Conservation (phyloP, 2,329 filamentous ascomycete genomes). For the Didymellaceae sp. region DNA sequence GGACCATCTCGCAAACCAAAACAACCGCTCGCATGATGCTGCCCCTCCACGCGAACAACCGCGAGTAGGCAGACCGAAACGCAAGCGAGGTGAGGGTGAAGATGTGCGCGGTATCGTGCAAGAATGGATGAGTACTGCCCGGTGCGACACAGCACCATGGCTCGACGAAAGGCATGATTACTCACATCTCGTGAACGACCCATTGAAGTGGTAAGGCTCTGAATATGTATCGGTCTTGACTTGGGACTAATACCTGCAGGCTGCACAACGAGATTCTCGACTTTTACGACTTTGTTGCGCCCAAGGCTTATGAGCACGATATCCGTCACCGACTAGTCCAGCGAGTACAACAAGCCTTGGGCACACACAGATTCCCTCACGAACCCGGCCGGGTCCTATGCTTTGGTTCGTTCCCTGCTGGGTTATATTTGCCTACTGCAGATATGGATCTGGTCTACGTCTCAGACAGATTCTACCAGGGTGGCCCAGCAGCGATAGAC, state of each 20-base stretch:
- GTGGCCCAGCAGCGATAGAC: slow-evolving; percentile 51
- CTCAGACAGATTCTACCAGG: slow-evolving; percentile 65
- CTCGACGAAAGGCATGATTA: slow-evolving; percentile 49
- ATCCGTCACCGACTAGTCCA: slow-evolving; percentile 76
- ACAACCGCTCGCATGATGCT: slow-evolving; percentile 14
- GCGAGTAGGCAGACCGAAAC: slow-evolving; percentile 59
- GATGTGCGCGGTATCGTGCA: slow-evolving; percentile 44
- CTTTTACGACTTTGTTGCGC: slow-evolving; percentile 85
- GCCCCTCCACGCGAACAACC: slow-evolving; percentile 20
- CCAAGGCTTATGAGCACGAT: slow-evolving; percentile 75
- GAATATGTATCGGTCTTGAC: neutral
- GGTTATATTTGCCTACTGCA: slow-evolving; percentile 74
- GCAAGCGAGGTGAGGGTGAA: slow-evolving; percentile 63
- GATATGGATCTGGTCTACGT: slow-evolving; percentile 95
- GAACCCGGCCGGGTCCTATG: slow-evolving; percentile 66
- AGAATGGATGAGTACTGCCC: slow-evolving; percentile 51
- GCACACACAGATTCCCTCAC: slow-evolving; percentile 25
- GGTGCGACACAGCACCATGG: slow-evolving; percentile 59
- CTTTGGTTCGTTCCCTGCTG: slow-evolving; percentile 95
- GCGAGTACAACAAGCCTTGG: slow-evolving; percentile 68
- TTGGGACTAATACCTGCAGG: slow-evolving; percentile 51
- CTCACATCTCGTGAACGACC: slow-evolving; percentile 59
- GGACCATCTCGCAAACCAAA: slow-evolving; percentile 8
- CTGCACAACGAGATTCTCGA: slow-evolving; percentile 89
- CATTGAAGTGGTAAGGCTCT: slow-evolving; percentile 55